Conservation (phyloP, 306 rosid genomes). For the Quillaja saponaria region DNA sequence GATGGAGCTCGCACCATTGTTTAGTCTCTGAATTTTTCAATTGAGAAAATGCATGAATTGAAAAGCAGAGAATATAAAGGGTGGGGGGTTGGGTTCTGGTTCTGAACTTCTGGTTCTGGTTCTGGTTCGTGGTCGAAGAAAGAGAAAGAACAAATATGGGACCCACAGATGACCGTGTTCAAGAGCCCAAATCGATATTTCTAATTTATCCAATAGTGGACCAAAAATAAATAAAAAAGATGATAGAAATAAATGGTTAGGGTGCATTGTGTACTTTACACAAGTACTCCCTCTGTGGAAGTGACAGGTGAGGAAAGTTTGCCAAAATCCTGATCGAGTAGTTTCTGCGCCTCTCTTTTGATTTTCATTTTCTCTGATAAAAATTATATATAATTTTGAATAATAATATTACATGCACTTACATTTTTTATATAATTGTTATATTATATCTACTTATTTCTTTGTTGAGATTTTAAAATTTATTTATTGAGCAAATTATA, state of each 20-base stretch:
- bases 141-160: conserved; percentile 49
- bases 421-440: too few relatives aligned
- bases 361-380: too few relatives aligned
- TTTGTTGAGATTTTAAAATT: too few relatives aligned
- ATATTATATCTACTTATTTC: too few relatives aligned
- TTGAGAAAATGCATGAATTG: conserved; percentile 45
- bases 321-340: too few relatives aligned
- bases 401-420: too few relatives aligned
- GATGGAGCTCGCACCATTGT: conserved; percentile 65
- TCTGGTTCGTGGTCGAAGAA: conserved; percentile 6
- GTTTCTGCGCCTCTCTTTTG: too few relatives aligned
- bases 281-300: background rate
- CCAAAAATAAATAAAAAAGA: background rate
- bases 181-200: conserved; percentile 38
- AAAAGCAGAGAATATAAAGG: too few relatives aligned
- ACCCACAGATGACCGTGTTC: conserved; percentile 56
- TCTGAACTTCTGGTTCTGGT: too few relatives aligned
- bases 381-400: too few relatives aligned
- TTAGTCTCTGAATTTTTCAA: conserved; percentile 25
- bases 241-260: background rate
- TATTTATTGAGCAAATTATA: too few relatives aligned
- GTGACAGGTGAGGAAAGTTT: conserved; percentile 4
- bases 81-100: too few relatives aligned
- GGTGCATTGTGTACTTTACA: background rate
- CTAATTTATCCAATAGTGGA: background rate